These are phyloP conservation scores for Backusella parvicylindrica DNA, from an alignment of 192 early-diverging fungal species.

Conservation along the genomic window DNA sequence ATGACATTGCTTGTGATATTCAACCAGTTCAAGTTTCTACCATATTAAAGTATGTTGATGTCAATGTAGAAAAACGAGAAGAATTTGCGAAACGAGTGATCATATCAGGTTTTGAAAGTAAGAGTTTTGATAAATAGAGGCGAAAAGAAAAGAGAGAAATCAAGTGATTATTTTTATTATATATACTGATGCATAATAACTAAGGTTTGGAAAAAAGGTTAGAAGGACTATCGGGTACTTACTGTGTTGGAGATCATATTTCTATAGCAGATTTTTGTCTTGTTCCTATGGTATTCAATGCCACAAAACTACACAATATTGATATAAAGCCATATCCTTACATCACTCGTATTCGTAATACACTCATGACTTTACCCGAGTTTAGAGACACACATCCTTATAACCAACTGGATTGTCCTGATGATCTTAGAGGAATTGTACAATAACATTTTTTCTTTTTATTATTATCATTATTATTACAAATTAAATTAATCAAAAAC, in stretches of 20 bases:
- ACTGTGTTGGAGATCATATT: constrained; percentile 77
- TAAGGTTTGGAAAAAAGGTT: constrained; percentile 63
- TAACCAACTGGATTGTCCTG: constrained; percentile 65
- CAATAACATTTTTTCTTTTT: neutral
- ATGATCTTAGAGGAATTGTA: constrained; percentile 31
- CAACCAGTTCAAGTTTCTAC: constrained; percentile 84
- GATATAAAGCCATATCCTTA: constrained; percentile 69
- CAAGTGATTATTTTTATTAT: neutral
- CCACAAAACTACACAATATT: constrained; percentile 53
- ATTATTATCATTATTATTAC: neutral
- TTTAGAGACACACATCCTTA: constrained; percentile 64
- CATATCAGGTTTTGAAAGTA: constrained; percentile 58
- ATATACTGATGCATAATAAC: no score
- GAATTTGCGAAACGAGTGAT: constrained; percentile 63
- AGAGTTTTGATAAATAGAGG: neutral
- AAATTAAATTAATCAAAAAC: no score
- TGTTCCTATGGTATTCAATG: constrained; percentile 82
- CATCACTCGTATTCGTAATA: constrained; percentile 57
- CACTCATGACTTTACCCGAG: constrained; percentile 56
- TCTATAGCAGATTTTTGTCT: constrained; percentile 83
- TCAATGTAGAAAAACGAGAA: constrained; percentile 39
- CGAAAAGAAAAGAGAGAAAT: neutral
- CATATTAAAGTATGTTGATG: constrained; percentile 60
- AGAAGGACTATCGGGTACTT: constrained; percentile 60
- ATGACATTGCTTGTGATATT: constrained; percentile 75